These are phyloP conservation scores for Spiromastix sp. DNA, from an alignment of 2,329 filamentous ascomycete species.

Conservation along the genomic window DNA sequence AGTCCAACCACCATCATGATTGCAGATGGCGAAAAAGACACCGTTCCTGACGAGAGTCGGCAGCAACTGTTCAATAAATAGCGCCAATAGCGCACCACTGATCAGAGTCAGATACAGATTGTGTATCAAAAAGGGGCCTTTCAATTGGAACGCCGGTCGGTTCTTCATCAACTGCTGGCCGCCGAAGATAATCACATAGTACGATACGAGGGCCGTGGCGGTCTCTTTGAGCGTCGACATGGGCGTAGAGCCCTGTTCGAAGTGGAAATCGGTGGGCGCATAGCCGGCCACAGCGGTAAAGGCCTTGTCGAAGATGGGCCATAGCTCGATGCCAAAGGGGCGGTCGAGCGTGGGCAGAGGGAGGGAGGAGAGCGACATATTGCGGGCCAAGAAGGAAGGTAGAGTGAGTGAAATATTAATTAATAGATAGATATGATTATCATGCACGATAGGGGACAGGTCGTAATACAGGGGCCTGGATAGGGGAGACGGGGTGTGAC, in stretches of 20 bases:
- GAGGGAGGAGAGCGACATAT: conserved; percentile 10
- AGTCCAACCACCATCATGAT: conserved; percentile 67
- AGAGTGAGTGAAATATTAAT: neutral
- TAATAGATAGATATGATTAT: too few species aligned
- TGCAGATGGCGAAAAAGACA: conserved; percentile 73
- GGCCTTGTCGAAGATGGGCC: conserved; percentile 78
- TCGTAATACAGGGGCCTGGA: too few species aligned
- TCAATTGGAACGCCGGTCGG: conserved; percentile 70
- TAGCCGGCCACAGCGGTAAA: conserved; percentile 65
- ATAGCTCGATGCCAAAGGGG: conserved; percentile 73
- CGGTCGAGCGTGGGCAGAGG: conserved; percentile 63
- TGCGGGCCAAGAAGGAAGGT: neutral
- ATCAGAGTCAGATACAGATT: conserved; percentile 81
- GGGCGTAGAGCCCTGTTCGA: conserved; percentile 64
- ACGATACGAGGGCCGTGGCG: conserved; percentile 63
- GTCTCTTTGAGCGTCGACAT: conserved; percentile 78
- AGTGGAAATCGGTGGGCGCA: conserved; percentile 68
- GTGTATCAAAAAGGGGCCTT: conserved; percentile 75
- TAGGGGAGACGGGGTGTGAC: too few species aligned
- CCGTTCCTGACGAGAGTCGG: conserved; percentile 69
- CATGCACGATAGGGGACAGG: too few species aligned
- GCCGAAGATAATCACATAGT: conserved; percentile 82
- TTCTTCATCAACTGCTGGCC: conserved; percentile 80
- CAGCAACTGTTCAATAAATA: conserved; percentile 78
- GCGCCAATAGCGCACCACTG: conserved; percentile 60